Conservation (phyloP, 2,329 filamentous ascomycete species). For the Neofusicoccum kwambonambiense region DNA sequence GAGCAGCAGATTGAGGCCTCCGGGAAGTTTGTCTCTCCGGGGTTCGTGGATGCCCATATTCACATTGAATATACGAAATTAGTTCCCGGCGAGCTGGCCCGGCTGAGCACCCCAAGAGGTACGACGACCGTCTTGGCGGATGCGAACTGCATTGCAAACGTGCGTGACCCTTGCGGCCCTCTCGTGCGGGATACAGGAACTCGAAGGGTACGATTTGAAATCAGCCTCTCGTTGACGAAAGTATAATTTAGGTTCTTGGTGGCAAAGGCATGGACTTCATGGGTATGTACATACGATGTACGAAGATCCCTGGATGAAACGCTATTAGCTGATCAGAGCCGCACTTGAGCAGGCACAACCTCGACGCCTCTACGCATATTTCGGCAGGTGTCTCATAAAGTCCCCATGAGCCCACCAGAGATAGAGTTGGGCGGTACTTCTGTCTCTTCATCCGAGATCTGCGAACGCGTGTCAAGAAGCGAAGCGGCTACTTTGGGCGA, state of each 20-base stretch:
- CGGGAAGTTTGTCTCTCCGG: background rate
- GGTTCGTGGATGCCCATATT: background rate
- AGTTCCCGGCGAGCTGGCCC: background rate
- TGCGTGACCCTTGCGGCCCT: background rate
- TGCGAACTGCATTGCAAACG: conserved; percentile 2
- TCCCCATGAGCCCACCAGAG: background rate
- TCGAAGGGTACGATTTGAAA: background rate
- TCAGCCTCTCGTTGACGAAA: background rate
- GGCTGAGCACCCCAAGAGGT: background rate
- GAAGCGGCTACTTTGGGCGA: background rate
- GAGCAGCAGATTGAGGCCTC: background rate
- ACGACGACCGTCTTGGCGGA: background rate
- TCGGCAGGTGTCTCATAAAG: background rate
- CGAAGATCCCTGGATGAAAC: background rate
- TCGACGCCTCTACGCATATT: background rate
- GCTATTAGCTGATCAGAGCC: background rate
- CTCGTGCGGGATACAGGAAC: background rate
- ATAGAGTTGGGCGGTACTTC: background rate
- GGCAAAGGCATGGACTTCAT: background rate
- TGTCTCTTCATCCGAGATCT: background rate
- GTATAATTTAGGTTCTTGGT: background rate
- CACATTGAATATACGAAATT: background rate
- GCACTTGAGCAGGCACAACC: background rate
- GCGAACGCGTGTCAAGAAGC: background rate
- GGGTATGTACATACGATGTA: background rate